These are phyloP conservation scores for Populus hybrid DNA, from an alignment of 441 rosid genomes.

Conservation along the genomic window DNA sequence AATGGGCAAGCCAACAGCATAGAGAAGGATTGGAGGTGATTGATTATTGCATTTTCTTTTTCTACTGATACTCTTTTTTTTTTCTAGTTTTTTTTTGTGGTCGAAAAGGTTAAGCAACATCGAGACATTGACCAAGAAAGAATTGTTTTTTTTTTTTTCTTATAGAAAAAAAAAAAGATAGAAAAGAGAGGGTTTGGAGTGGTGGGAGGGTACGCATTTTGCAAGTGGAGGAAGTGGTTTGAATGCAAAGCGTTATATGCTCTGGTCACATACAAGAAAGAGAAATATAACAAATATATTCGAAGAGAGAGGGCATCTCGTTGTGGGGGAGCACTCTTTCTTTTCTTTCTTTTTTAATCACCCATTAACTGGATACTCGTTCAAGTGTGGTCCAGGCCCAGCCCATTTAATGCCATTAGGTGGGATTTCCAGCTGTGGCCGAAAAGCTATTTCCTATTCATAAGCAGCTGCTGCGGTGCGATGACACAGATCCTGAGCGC, in stretches of 20 bases:
- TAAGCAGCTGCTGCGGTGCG: not conserved
- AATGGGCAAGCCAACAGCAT: constrained; percentile 6
- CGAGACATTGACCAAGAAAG: constrained; percentile 20
- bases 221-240: constrained; percentile 23
- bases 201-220: constrained; percentile 19
- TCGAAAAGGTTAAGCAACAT: constrained; percentile 26
- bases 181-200: not conserved
- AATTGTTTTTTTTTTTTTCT: not conserved
- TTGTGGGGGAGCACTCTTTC: constrained; percentile 22
- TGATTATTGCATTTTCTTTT: constrained; percentile 7
- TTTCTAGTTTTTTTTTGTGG: constrained; percentile 6
- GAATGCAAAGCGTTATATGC: constrained; percentile 16
- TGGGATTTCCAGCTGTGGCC: constrained; percentile 29
- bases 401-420: constrained; percentile 35
- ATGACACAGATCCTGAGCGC: no score
- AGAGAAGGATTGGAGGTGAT: not conserved
- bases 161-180: no score
- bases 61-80: not conserved
- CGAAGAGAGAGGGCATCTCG: not conserved
- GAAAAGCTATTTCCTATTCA: not conserved
- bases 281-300: not conserved
- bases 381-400: constrained; percentile 41
- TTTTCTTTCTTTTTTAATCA: not conserved
- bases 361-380: not conserved
- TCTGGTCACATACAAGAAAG: constrained; percentile 5